Base-by-base conservation (phyloP, 2,329 filamentous ascomycete species). In the Simplicillium aogashimaense region DNA sequence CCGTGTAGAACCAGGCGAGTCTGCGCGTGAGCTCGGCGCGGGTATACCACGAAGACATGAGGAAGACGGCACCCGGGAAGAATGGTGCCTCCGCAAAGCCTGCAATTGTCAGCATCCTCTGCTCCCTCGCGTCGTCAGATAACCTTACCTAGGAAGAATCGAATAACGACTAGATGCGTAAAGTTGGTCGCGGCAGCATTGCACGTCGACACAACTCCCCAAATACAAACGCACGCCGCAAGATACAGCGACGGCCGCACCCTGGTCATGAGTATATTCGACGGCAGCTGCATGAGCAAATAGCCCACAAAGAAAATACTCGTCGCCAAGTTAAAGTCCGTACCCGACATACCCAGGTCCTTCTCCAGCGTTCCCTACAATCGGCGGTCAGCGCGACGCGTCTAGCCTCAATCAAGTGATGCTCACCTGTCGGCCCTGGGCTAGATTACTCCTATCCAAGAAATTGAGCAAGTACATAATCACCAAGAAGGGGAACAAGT, bases 1-100 rank as follows among this genome's bases (percentile, higher is more conserved):
- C 80, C 1, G 75, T 74, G 36, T 67, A 56, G 6, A 56, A 63
- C 11, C 78, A 61, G 10, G 74, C 72, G 25, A 75, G 78, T 13
- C 76, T 63, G 16, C 78, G 62, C 5, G 69, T 73, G 2, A 80
- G 59, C 30, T 32, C 30, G 7, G 30, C 13, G 7, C 30, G 30
- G 13, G 30, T 32, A 15, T 32, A 32, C 30, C 30, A 32, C 30
- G 30, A 32, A 32, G 30, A 32, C 30, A 32, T 32, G 13, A 32
- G 30, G 5, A 32, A 32, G 6, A 32, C 30, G 15, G 6, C 30
- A 7, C 30, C 30, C 6, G 30, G 30, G 30, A 32, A 32, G 30
- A 32, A 32, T 32, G 30, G 30, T 12, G 30, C 30, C 30, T 32
- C 30, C 5, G 30, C 30, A 32, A 32, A 32, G 15, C 37, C 41